Conservation (phyloP, 208 protist genomes). For the Trypanosoma scelopori region DNA sequence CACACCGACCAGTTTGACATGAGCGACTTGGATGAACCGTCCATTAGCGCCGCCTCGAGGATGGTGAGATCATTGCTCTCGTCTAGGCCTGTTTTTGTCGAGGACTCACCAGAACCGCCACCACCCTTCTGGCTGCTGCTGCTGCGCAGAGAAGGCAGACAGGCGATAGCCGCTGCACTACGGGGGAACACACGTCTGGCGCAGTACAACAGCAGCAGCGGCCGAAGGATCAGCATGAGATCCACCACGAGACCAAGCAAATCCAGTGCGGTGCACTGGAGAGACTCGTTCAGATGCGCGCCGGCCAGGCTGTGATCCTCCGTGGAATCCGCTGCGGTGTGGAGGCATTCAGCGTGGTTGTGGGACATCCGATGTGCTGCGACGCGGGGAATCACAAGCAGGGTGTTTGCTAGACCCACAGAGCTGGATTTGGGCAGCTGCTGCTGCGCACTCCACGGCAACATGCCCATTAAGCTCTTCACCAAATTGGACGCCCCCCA, state of each 20-base stretch:
- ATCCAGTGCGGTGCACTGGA: slow-evolving; percentile 70
- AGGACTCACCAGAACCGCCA: background rate
- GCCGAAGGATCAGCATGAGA: slow-evolving; percentile 58
- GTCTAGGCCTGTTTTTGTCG: slow-evolving; percentile 4
- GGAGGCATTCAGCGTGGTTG: background rate
- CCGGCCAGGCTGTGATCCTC: background rate
- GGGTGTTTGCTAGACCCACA: slow-evolving; percentile 37
- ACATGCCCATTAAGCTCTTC: background rate
- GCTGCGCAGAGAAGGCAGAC: slow-evolving; percentile 27
- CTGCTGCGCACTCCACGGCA: background rate
- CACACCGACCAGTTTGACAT: slow-evolving; percentile 59
- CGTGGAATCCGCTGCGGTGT: slow-evolving; percentile 16
- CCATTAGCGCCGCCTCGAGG: slow-evolving; percentile 23
- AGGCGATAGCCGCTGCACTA: slow-evolving; percentile 16
- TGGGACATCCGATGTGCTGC: slow-evolving; percentile 35
- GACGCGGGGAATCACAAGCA: slow-evolving; percentile 77
- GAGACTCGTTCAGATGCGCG: slow-evolving; percentile 24
- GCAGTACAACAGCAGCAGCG: slow-evolving; percentile 57
- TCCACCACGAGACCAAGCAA: slow-evolving; percentile 73
- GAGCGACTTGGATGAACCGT: slow-evolving; percentile 38
- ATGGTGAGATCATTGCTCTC: slow-evolving; percentile 24
- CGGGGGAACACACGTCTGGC: slow-evolving; percentile 47
- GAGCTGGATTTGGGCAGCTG: slow-evolving; percentile 22
- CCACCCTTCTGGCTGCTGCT: slow-evolving; percentile 19
- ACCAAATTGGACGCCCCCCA: background rate